These are phyloP conservation scores for Ustanciosporium gigantosporum DNA, from an alignment of 1,284 basidiomycete genomes.

Conservation along the genomic window DNA sequence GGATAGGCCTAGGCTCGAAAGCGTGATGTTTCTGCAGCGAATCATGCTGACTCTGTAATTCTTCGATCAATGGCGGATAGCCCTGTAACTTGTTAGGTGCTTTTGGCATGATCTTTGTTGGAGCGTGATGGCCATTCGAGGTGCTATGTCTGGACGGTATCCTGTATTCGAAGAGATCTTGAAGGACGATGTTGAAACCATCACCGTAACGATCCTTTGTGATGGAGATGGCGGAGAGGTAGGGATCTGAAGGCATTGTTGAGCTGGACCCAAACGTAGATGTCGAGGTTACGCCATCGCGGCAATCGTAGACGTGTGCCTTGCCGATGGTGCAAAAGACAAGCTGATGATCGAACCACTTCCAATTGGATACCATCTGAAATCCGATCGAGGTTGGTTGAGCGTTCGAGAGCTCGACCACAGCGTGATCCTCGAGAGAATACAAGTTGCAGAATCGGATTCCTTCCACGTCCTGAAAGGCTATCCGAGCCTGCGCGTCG, in stretches of 20 bases:
- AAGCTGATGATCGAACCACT: constrained; percentile 13
- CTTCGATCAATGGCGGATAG: constrained; percentile 25
- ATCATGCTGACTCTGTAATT: constrained; percentile 19
- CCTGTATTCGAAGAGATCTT: constrained; percentile 22
- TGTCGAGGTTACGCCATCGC: background rate
- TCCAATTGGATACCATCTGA: constrained; percentile 13
- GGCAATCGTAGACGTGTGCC: constrained; percentile 4
- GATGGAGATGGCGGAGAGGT: constrained; percentile 10
- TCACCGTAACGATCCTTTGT: background rate
- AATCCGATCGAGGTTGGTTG: background rate
- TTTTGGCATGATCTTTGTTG: background rate
- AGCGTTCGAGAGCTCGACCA: background rate
- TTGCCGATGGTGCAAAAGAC: constrained; percentile 16
- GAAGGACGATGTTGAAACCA: constrained; percentile 3
- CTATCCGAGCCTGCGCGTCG: constrained; percentile 6
- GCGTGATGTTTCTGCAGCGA: constrained; percentile 10
- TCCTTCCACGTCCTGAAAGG: constrained; percentile 15
- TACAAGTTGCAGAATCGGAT: constrained; percentile 7
- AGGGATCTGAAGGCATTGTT: constrained; percentile 10
- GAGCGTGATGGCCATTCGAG: background rate
- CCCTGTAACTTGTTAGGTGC: constrained; percentile 4
- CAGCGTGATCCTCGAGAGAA: background rate
- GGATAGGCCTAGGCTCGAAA: constrained; percentile 9
- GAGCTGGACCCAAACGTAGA: constrained; percentile 1
- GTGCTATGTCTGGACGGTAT: background rate